These are phyloP conservation scores for Trametes gibbosa DNA, from an alignment of 768 basidiomycete species.

Conservation along the genomic window DNA sequence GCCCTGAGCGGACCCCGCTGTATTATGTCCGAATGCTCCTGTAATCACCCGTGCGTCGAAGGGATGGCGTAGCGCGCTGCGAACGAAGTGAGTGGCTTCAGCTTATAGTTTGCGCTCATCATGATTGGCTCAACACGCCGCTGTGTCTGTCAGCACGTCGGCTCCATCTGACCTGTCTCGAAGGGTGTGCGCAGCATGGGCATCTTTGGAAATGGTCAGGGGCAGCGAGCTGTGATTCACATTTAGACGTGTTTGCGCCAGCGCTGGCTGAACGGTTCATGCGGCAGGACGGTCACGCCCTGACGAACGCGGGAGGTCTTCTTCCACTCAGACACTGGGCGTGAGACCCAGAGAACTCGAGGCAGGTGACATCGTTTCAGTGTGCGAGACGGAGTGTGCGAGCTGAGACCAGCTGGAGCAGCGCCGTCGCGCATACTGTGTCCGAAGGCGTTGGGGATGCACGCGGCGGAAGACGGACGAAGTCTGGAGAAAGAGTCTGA, in stretches of 20 bases:
- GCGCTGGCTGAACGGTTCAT: not conserved
- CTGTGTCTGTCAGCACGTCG: not conserved
- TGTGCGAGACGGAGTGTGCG: not conserved
- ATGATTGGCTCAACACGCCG: not conserved
- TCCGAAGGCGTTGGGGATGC: not conserved
- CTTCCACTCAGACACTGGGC: not conserved
- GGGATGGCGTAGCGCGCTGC: no score
- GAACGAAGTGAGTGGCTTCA: no score
- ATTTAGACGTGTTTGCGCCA: not conserved
- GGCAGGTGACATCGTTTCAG: not conserved
- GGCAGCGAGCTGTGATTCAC: not conserved
- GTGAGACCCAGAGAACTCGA: not conserved
- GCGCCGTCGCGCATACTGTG: not conserved
- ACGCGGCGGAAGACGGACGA: no score
- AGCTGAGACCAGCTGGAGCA: not conserved
- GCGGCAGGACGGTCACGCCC: not conserved
- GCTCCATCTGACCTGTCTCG: not conserved
- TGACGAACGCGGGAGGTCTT: not conserved
- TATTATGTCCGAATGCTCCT: not conserved
- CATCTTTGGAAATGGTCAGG: not conserved
- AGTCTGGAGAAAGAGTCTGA: no score
- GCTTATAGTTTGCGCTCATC: no score
- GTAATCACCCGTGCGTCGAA: no score
- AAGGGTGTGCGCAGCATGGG: not conserved
- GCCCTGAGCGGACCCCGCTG: not conserved